phyloP scores from a whole-genome alignment of 805 yeast genomes.

The Vanderwaltozyma polyspora region DNA sequence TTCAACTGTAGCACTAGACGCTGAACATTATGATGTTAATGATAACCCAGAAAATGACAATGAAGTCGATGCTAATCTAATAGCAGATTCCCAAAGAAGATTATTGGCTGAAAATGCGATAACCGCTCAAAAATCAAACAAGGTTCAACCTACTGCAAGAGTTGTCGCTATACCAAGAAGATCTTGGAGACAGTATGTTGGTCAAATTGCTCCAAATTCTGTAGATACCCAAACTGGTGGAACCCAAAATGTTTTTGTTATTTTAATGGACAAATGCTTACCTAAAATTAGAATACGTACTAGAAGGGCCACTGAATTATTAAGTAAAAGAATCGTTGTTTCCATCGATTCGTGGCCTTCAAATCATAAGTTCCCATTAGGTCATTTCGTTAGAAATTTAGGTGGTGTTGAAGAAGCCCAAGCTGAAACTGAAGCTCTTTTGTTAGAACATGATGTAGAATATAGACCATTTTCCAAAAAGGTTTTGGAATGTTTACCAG shows the following conservation, averaged over 20 bases:
- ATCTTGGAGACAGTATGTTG: conserved; percentile 94
- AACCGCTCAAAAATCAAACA: conserved; percentile 39
- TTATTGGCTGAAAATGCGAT: conserved; percentile 69
- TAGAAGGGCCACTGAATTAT: conserved; percentile 67
- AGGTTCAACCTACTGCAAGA: conserved; percentile 82
- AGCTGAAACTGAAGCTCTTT: conserved; percentile 92
- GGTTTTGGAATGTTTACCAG: conserved; percentile 84
- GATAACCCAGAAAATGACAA: conserved; percentile 45
- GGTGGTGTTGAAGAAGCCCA: conserved; percentile 87
- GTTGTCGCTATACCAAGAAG: conserved; percentile 82
- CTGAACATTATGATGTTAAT: conserved; percentile 47
- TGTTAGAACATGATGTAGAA: conserved; percentile 92
- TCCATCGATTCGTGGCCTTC: conserved; percentile 91
- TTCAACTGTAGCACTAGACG: conserved; percentile 68
- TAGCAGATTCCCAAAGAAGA: conserved; percentile 37
- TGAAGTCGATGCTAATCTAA: conserved; percentile 36
- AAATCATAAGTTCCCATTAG: conserved; percentile 76
- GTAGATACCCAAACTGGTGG: conserved; percentile 51
- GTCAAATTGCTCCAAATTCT: conserved; percentile 75
- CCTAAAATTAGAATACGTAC: conserved; percentile 84
- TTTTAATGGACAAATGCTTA: conserved; percentile 77
- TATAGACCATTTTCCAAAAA: conserved; percentile 90
- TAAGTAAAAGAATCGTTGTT: conserved; percentile 85
- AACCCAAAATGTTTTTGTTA: conserved; percentile 68
- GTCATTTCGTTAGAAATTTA: conserved; percentile 82